Conservation (phyloP, 768 basidiomycete species). For the Suillus cothurnatus region DNA sequence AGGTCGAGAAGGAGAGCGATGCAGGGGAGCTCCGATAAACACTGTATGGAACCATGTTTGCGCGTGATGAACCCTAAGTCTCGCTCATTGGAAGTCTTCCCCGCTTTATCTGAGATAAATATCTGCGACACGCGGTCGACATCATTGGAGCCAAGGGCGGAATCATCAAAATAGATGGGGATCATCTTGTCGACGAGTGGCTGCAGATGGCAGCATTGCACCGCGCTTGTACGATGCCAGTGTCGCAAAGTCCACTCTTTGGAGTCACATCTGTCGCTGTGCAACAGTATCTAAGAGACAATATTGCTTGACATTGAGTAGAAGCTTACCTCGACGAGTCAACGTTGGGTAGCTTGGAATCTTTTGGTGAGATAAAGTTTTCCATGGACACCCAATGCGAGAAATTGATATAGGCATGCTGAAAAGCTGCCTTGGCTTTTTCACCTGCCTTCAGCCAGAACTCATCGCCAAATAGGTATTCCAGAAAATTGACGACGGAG, state of each 20-base stretch:
- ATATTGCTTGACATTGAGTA: neutral
- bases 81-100: neutral
- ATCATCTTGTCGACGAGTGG: conserved; percentile 16
- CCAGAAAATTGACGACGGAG: conserved; percentile 14
- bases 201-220: conserved; percentile 19
- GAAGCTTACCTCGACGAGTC: neutral
- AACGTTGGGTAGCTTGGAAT: neutral
- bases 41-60: neutral
- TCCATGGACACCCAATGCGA: conserved; percentile 8
- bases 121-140: conserved; percentile 11
- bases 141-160: neutral
- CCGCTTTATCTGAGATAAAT: conserved; percentile 22
- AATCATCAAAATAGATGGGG: conserved; percentile 17
- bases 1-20: conserved; percentile 4
- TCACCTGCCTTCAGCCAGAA: conserved; percentile 1
- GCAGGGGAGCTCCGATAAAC: neutral
- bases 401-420: conserved; percentile 10
- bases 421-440: conserved; percentile 10
- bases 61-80: neutral
- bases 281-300: neutral
- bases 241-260: conserved; percentile 14
- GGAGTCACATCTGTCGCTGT: neutral
- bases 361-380: neutral
- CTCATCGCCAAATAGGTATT: conserved; percentile 13
- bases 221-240: conserved; percentile 18